Percentiles rank a stretch among this genome's conserved stretches.
phyloP scores from a whole-genome alignment of 192 early-diverging fungal genomes.

The Obelidium mucronatum region DNA sequence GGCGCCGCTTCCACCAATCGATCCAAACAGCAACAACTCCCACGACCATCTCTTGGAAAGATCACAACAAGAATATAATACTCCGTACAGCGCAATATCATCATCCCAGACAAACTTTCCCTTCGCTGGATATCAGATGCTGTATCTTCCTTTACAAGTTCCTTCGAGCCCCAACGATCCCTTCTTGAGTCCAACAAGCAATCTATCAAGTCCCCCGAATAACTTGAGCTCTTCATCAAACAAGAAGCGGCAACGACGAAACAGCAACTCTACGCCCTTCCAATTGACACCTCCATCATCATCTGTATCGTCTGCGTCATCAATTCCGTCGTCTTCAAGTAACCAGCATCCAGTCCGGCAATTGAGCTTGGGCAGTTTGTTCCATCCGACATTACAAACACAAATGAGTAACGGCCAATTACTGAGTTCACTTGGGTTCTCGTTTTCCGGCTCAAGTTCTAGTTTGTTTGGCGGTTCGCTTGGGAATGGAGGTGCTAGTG shows the following conservation, averaged over 20 bases:
- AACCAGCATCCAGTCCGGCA: background rate
- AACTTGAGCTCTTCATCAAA: background rate
- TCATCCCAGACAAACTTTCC: background rate
- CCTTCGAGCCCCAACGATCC: background rate
- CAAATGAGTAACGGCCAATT: slow-evolving; percentile 12
- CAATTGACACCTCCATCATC: background rate
- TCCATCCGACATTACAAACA: slow-evolving; percentile 17
- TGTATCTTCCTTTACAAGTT: slow-evolving; percentile 10
- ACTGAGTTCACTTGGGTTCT: background rate
- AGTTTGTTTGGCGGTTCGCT: background rate
- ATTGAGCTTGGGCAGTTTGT: background rate
- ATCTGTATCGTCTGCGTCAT: background rate
- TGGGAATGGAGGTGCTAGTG: background rate
- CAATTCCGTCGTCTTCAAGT: background rate
- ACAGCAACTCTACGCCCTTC: background rate
- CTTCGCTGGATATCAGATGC: slow-evolving; percentile 14
- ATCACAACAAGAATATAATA: too few species aligned
- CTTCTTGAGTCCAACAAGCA: background rate
- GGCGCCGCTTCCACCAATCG: too few species aligned
- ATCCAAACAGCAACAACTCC: too few species aligned
- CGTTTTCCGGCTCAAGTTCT: background rate
- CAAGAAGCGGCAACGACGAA: background rate
- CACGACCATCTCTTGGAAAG: too few species aligned
- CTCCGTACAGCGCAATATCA: background rate
- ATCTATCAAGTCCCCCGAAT: background rate